A percentile compares a stretch with the other conserved stretches of the same genome.
Evolutionary conservation across 2,329 filamentous ascomycete species (phyloP).

Genomic region (Fusarium avenaceum): DNA sequence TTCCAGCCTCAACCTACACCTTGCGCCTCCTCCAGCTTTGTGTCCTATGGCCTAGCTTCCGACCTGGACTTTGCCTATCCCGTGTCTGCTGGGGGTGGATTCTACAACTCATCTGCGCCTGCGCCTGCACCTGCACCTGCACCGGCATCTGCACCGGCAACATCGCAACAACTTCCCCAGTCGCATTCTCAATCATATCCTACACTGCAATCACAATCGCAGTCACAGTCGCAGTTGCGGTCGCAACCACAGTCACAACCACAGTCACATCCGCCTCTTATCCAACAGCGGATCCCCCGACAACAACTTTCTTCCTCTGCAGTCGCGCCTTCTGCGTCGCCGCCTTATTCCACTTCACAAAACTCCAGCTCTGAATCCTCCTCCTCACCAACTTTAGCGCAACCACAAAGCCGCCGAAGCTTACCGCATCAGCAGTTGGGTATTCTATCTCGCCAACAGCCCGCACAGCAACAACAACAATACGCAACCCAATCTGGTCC

Average conservation of each 20-base stretch:
- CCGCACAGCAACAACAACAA: conserved; percentile 29
- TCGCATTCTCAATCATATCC: conserved; percentile 34
- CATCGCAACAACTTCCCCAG: conserved; percentile 11
- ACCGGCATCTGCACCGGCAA: background rate
- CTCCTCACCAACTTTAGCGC: conserved; percentile 36
- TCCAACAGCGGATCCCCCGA: conserved; percentile 32
- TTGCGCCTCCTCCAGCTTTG: conserved; percentile 60
- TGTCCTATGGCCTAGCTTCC: conserved; percentile 57
- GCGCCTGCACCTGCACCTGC: conserved; percentile 1
- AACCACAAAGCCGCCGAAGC: conserved; percentile 35
- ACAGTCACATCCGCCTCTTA: conserved; percentile 24
- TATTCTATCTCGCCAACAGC: conserved; percentile 30
- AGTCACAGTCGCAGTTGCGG: conserved; percentile 4
- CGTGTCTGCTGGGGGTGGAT: conserved; percentile 47
- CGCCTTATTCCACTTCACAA: conserved; percentile 39
- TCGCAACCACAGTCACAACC: conserved; percentile 9
- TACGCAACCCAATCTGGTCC: conserved; percentile 22
- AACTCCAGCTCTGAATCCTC: conserved; percentile 36
- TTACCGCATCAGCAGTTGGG: conserved; percentile 32
- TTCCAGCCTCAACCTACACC: conserved; percentile 68
- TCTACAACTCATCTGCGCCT: conserved; percentile 6
- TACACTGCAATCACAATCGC: conserved; percentile 20
- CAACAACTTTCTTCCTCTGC: conserved; percentile 37
- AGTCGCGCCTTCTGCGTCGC: conserved; percentile 29
- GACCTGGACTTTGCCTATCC: conserved; percentile 49